Evolutionary conservation across 441 rosid species (phyloP), one percentile per base, ranked within the genome.

Genomic region (Geranium incanum): DNA sequence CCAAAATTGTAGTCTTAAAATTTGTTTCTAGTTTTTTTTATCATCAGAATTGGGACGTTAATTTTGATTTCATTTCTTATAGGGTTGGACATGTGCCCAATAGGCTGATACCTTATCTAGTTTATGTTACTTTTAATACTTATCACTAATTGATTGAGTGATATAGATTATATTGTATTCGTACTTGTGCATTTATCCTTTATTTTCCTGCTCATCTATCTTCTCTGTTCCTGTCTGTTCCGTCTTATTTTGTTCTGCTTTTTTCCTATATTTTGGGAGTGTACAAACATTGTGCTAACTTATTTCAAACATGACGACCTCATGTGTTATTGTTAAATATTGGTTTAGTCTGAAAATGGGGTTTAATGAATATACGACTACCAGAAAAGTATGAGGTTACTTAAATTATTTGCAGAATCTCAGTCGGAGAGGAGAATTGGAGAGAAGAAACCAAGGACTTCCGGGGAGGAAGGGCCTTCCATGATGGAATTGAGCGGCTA

Each of bases 391-490:
- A 62, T 74, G 48, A 28, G 67, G 60, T 66, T 63, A 55, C 74
- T 70, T 70, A 3, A 11, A 52, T 74, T 72, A 70, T 78, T 77
- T 70, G 71, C 84, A 84, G 96, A 91, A 73, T 76, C 83, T 77
- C 95, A 78, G 77, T 71, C 92, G 65, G 96, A 88, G 81, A 84
- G 97, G 81, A 90, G 97, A 74, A 84, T 86, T 55, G 93, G 97
- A 71, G 99, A 85, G 84, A 95, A 95, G 83, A 90, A 88, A 68
- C 97, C 79, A 11, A 85, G 96, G 83, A 74, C 78, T 74, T 77
- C 86, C 19, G 89, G 88, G 72, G 93, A 90, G 57, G 89, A 92
- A 74, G 89, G 84, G 45, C 91, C 86, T 72, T 85, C 89, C 70
- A 67, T 86, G 81, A 81, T 89, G 33, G 97, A 90, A 78, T 75